phyloP scores from a whole-genome alignment of 179 eudicot genomes.

The Gypsophila paniculata region DNA sequence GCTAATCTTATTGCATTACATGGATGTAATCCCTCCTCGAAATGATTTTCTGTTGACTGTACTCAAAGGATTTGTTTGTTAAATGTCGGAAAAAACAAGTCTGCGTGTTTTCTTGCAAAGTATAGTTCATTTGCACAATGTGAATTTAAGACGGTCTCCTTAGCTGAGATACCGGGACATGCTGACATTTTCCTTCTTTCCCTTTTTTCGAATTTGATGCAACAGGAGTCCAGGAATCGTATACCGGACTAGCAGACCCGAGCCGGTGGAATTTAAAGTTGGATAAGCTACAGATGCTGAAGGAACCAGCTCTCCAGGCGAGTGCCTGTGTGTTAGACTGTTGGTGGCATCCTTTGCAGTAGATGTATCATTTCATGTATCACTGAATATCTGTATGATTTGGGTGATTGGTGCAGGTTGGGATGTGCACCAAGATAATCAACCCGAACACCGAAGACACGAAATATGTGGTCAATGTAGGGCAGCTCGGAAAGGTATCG shows the following conservation, averaged over 20 bases:
- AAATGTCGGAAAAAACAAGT: no score
- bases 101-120: no score
- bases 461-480: constrained; percentile 82
- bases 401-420: constrained; percentile 48
- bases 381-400: constrained; percentile 1
- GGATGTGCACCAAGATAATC: constrained; percentile 90
- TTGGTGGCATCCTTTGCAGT: background rate
- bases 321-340: constrained; percentile 5
- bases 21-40: no score
- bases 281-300: constrained; percentile 94
- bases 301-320: constrained; percentile 96
- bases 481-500: constrained; percentile 89
- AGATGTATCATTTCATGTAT: background rate
- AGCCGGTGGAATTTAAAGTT: constrained; percentile 96
- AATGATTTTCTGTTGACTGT: no score
- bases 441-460: constrained; percentile 95
- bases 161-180: no score
- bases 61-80: no score
- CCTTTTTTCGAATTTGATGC: background rate
- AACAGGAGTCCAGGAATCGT: constrained; percentile 91
- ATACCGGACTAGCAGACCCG: constrained; percentile 92
- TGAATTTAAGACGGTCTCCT: no score
- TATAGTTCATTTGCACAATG: no score
- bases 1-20: no score
- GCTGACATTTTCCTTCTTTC: background rate